These are phyloP conservation scores for Triticum urartu DNA, from an alignment of 176 grass and related monocot species.

Conservation along the genomic window DNA sequence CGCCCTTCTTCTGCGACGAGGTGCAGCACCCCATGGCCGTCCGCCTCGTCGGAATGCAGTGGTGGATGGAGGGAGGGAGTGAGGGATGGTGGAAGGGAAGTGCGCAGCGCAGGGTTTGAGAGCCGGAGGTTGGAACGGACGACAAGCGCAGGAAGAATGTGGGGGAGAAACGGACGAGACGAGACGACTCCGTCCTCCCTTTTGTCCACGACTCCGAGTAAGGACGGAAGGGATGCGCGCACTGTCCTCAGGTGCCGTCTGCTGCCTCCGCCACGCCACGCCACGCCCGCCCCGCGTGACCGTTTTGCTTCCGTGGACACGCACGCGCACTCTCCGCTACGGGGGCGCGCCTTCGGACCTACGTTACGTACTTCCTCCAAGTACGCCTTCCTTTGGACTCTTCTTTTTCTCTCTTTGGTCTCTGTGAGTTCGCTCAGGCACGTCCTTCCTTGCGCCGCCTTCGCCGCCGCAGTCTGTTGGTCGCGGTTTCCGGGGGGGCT, in stretches of 20 bases:
- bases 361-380: fast-evolving
- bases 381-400: background rate
- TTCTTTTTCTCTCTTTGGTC: background rate
- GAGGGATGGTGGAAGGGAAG: background rate
- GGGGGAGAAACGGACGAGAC: background rate
- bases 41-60: background rate
- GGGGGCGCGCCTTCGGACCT: background rate
- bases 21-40: constrained; percentile 37
- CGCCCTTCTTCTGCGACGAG: constrained; percentile 19
- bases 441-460: background rate
- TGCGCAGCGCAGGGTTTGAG: background rate
- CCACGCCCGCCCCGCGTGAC: background rate
- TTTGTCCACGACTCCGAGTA: background rate
- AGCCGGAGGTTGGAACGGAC: background rate
- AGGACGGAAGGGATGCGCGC: background rate
- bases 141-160: constrained; percentile 7
- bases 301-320: background rate
- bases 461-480: background rate
- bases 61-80: background rate
- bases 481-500: background rate
- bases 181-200: background rate
- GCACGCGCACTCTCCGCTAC: background rate
- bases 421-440: background rate
- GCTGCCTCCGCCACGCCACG: background rate
- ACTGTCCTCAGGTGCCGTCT: constrained; percentile 11